Evolutionary conservation across 2,329 filamentous ascomycete species (phyloP), one percentile per base, ranked within the genome.

Genomic region (Aspergillus proliferans): DNA sequence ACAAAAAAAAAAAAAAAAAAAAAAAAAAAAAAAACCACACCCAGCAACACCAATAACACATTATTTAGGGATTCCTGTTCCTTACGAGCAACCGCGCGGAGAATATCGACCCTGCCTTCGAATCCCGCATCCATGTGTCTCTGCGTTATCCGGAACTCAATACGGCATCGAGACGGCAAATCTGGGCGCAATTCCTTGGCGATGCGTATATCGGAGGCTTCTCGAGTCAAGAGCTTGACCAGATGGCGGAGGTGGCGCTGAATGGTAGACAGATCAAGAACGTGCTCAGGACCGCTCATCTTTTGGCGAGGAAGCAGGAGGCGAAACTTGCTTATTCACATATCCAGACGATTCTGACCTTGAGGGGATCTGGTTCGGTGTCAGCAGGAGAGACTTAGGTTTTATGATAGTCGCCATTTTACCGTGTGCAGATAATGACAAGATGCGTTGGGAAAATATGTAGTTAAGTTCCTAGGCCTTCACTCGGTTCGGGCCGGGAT

Each of bases 151-250:
- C 66, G 2, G 68, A 75, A 9, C 65, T 76, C 3, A 66, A 66
- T 26, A 46, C 46, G 3, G 49, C 61, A 1, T 66, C 67, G 1
- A 62, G 73, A 8, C 62, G 64, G 19, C 65, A 64, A 8, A 63
- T 77, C 40, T 76, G 75, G 75, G 50, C 61, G 14, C 75, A 75
- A 49, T 76, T 76, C 62, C 56, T 77, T 18, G 47, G 6, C 14
- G 51, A 50, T 7, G 46, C 60, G 22, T 60, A 64, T 22, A 42
- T 42, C 2, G 47, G 45, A 1, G 14, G 15, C 0, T 58, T 64
- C n/a, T 52, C 57, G 0, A 50, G 56, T 7, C 47, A 50, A 4
- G 52, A 67, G 22, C 48, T 67, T 7, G 56, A 63, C 14, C 28
- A 53, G 1, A 40, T 68, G 38, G 57, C 61, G 1, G 15, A 30